Evolutionary conservation across 768 basidiomycete species (phyloP).

Genomic region (Suillus tomentosus): DNA sequence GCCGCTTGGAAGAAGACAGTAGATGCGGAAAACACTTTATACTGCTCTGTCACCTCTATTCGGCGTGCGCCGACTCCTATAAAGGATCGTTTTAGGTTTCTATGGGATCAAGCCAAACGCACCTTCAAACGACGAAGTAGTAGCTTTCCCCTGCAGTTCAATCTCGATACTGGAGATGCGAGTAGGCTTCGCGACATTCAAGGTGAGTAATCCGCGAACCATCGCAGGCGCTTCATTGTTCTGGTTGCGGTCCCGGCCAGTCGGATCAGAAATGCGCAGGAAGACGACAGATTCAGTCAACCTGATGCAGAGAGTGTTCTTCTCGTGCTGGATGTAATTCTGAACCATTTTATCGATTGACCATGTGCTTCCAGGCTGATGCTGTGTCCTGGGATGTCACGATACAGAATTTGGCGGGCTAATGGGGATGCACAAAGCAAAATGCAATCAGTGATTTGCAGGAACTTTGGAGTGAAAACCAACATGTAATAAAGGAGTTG

Average conservation of each 20-base stretch:
- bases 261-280: constrained; percentile 56
- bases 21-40: constrained; percentile 68
- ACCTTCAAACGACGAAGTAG: constrained; percentile 89
- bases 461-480: neutral
- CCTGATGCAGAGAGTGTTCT: constrained; percentile 53
- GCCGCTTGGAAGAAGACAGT: constrained; percentile 77
- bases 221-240: constrained; percentile 57
- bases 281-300: constrained; percentile 79
- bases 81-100: neutral
- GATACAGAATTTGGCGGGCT: neutral
- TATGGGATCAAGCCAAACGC: constrained; percentile 30
- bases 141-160: constrained; percentile 68
- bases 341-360: constrained; percentile 1
- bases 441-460: neutral
- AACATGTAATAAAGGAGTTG: neutral
- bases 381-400: neutral
- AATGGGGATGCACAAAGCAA: neutral
- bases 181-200: constrained; percentile 74
- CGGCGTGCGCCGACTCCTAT: constrained; percentile 67
- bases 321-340: constrained; percentile 19
- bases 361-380: neutral
- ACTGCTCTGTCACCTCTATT: constrained; percentile 75
- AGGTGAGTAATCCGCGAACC: constrained; percentile 64
- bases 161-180: constrained; percentile 85
- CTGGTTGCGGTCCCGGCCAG: constrained; percentile 34